Base-by-base conservation (phyloP, 202 grass and related monocot species). In the Carex sylvatica region DNA sequence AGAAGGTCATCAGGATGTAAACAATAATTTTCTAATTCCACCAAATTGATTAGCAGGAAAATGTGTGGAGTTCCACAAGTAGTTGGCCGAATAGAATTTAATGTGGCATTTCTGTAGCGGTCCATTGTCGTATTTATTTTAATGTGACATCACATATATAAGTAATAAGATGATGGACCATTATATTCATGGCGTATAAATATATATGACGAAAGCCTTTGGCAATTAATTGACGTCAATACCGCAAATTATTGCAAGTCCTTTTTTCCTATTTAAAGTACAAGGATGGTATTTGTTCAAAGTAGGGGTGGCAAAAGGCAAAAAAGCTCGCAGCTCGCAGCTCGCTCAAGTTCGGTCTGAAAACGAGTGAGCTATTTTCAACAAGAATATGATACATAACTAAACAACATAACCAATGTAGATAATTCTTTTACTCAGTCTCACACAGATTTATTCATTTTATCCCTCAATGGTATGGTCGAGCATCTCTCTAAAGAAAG, bases 401-500 rank as follows among this genome's bases (percentile, higher is more conserved):
- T 28, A 74, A 74, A 54, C 15, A 74, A 55, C 49, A 18, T 18
- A 31, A 74, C 47, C 13, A 54, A 44, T 44, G 18, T 44, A 20
- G 13, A 46, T 22, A 46, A 74, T 33, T 6, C 6, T 28, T 53
- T 54, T 47, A 4, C 0, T 72, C 10, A 28, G 28, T 28, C 28
- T 28, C 28, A 3, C 6, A 18, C 47, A 31, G 46, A 52, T 74
- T 74, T 31, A 74, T 74, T 16, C 24, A 54, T 74, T 13, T 30
- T 12, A 16, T 31, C 6, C 71, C 2, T 74, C 71, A 6, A 2
- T 15, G 0, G 24, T 52, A 9, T 31, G 71, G 9, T 54, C 24
- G 62, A 85, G 82, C 91, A 97, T 84, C 51, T 89, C 87, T 2
- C 87, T 31, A 84, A 87, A 88, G 9, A 88, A 88, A 75, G 42